phyloP scores from a whole-genome alignment of 2,329 filamentous ascomycete genomes.

The Biscogniauxia mediterranea region DNA sequence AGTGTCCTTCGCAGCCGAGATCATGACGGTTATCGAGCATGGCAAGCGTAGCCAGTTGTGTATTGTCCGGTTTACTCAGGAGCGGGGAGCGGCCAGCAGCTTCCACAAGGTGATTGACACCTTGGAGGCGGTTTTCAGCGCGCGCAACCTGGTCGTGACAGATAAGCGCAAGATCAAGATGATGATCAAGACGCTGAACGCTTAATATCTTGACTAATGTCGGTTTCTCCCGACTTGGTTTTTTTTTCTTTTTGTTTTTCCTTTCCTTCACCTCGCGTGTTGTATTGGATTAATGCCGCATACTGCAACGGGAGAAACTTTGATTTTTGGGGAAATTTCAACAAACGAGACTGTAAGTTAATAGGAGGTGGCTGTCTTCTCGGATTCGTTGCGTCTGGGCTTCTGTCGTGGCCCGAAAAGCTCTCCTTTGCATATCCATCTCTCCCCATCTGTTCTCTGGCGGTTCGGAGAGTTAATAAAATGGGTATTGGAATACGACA shows the following conservation, averaged over 20 bases:
- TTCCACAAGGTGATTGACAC: slow-evolving; percentile 82
- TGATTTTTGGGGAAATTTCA: not conserved
- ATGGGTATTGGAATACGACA: not conserved
- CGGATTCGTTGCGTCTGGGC: not conserved
- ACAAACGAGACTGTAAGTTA: not conserved
- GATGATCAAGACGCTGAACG: slow-evolving; percentile 68
- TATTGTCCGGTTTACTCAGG: slow-evolving; percentile 83
- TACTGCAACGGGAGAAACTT: not conserved
- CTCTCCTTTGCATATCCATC: not conserved
- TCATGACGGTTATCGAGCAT: slow-evolving; percentile 87
- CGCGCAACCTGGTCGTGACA: slow-evolving; percentile 64
- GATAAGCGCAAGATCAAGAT: slow-evolving; percentile 66
- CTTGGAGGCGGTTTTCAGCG: slow-evolving; percentile 65
- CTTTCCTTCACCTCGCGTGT: not conserved
- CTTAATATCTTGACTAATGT: slow-evolving; percentile 34
- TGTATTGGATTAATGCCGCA: not conserved
- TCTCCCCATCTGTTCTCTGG: not conserved
- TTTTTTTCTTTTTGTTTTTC: not conserved
- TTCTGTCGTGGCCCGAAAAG: not conserved
- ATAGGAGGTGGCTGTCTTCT: not conserved
- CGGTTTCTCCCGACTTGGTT: not conserved
- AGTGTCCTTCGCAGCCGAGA: slow-evolving; percentile 82
- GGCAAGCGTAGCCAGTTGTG: slow-evolving; percentile 73
- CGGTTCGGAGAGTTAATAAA: not conserved
- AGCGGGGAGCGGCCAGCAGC: slow-evolving; percentile 85